A percentile compares a stretch with the other conserved stretches of the same genome.
These are phyloP conservation scores for Hymenoscyphus fraxineus DNA, from an alignment of 2,329 filamentous ascomycete species.

Conservation along the genomic window DNA sequence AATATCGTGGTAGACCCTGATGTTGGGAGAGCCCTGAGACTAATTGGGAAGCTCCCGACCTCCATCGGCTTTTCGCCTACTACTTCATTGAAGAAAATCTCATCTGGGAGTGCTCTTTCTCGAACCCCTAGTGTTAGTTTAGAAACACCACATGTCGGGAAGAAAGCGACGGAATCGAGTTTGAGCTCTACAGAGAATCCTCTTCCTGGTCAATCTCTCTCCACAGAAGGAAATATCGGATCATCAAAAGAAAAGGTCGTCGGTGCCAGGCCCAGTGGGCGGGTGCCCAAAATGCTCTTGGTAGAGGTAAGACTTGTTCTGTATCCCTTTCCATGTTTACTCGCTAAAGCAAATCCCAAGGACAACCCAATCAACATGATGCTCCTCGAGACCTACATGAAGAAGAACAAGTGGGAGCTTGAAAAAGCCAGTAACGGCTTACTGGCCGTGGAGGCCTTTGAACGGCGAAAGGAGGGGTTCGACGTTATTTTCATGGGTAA, in stretches of 20 bases:
- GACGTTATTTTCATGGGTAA: constrained; percentile 47
- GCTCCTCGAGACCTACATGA: constrained; percentile 31
- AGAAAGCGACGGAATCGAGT: neutral
- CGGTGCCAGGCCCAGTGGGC: neutral
- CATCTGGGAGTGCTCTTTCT: neutral
- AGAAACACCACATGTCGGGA: neutral
- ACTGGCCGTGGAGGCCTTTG: constrained; percentile 43
- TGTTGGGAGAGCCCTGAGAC: constrained; percentile 13
- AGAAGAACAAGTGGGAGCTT: constrained; percentile 31
- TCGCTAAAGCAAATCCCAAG: neutral
- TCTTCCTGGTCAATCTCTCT: neutral
- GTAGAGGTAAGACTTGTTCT: constrained; percentile 21
- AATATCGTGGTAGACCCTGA: neutral
- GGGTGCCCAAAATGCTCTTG: constrained; percentile 21
- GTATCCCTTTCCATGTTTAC: neutral
- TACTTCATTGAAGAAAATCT: constrained; percentile 9
- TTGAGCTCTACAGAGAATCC: neutral
- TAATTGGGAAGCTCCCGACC: constrained; percentile 23
- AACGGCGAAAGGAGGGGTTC: constrained; percentile 33
- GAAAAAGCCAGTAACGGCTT: constrained; percentile 43
- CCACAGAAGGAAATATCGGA: neutral
- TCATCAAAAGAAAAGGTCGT: neutral
- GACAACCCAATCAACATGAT: constrained; percentile 31
- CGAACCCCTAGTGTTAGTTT: neutral
- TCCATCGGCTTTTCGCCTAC: constrained; percentile 25